Base-by-base conservation (phyloP, 73 alveolate species). In the Tetrahymena elliotti region DNA sequence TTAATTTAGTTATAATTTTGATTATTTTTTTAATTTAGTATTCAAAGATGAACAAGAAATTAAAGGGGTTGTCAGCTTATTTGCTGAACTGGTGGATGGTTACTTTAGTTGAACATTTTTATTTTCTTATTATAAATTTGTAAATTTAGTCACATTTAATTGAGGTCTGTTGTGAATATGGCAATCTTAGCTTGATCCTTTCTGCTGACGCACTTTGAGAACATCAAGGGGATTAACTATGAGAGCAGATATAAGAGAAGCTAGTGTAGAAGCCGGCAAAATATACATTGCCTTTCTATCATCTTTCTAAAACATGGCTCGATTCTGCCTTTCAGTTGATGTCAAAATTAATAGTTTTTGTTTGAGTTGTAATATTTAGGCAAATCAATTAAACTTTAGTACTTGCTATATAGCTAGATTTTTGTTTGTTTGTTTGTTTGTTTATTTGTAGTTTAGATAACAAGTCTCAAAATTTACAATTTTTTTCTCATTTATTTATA, bases 161-260 rank as follows among this genome's bases (percentile, higher is more conserved):
- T 82, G 41, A 34, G 68, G 41, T 84, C 95, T 94, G 38, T 82
- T 52, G 20, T 39, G 95, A 38, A 83, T 40, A 52, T 36, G 82
- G 96, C 38, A 40, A 83, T 53, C 93, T 52, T 24, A 93, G 93
- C 37, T 84, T 53, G 93, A 94, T 88, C 33, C 93, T 41, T 24
- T 84, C 93, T 47, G 93, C 93, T 88, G 92, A 36, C 96, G 38
- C 2, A 94, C 93, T 94, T 94, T 94, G 34, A 94, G 92, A 10
- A 94, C 96, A 52, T 94, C 96, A 52, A 94, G 93, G 34, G 96
- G 96, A 92, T 94, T 94, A 38, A 94, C 83, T 24, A 94, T 39
- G 22, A 94, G 38, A 40, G 96, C 93, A 38, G 94, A 68, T 16
- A 94, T 47, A n/a, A 94, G 84, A 22, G 94, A 68, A 12, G 96